A percentile compares a stretch with the other conserved stretches of the same genome.
phyloP scores from a whole-genome alignment of 305 asterid species.

The Ilex paraguariensis region DNA sequence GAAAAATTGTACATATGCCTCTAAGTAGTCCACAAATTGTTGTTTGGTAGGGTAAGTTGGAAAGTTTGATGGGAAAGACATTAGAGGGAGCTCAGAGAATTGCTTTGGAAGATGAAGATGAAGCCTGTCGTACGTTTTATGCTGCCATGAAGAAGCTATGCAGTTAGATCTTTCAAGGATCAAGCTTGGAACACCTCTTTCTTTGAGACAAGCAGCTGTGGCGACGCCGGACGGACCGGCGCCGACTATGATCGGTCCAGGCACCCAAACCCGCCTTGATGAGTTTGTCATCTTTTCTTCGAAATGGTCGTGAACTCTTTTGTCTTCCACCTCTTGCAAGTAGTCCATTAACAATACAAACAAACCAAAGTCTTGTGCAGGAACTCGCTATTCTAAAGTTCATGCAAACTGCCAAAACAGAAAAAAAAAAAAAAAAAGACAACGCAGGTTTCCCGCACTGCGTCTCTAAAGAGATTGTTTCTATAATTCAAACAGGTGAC shows the following conservation, averaged over 20 bases:
- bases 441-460: no score
- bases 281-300: neutral
- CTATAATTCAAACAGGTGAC: no score
- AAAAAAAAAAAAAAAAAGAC: no score
- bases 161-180: constrained; percentile 29
- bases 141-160: constrained; percentile 38
- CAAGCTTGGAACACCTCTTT: constrained; percentile 24
- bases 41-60: constrained; percentile 28
- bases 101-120: constrained; percentile 32
- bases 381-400: neutral
- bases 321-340: constrained; percentile 10
- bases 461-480: no score
- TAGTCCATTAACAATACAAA: constrained; percentile 7
- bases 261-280: constrained; percentile 5
- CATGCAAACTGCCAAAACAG: no score
- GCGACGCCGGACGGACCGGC: constrained; percentile 39
- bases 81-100: constrained; percentile 28
- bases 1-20: constrained; percentile 20
- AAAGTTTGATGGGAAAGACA: constrained; percentile 22
- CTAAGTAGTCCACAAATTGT: constrained; percentile 28
- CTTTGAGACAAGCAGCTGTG: constrained; percentile 32
- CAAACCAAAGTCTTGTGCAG: neutral
- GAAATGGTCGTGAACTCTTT: constrained; percentile 13
- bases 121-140: constrained; percentile 31
- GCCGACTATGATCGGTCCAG: constrained; percentile 18